phyloP scores from a whole-genome alignment of 2,329 filamentous ascomycete genomes.

The Pseudocercospora ulei region DNA sequence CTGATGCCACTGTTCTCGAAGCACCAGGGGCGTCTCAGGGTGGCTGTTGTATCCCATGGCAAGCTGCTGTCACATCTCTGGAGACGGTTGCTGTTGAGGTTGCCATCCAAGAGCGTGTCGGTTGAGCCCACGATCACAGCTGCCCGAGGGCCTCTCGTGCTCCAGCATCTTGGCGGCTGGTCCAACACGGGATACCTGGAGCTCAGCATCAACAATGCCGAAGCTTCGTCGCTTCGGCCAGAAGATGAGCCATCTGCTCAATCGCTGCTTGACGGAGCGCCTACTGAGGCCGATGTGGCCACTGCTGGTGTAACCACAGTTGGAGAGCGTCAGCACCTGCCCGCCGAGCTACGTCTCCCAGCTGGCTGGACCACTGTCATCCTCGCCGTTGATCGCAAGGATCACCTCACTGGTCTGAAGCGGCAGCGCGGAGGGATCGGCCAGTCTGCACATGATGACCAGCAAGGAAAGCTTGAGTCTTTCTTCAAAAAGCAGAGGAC shows the following conservation, averaged over 20 bases:
- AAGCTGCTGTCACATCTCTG: slow-evolving; percentile 65
- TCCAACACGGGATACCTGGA: slow-evolving; percentile 57
- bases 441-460: slow-evolving; percentile 62
- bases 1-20: slow-evolving; percentile 49
- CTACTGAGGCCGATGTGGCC: not conserved
- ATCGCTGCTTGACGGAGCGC: not conserved
- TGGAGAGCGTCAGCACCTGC: slow-evolving; percentile 12
- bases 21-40: slow-evolving; percentile 27
- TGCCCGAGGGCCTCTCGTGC: slow-evolving; percentile 33
- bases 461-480: slow-evolving; percentile 63
- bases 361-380: slow-evolving; percentile 46
- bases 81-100: slow-evolving; percentile 50
- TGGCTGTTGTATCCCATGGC: slow-evolving; percentile 72
- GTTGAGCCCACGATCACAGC: slow-evolving; percentile 39
- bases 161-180: slow-evolving; percentile 51
- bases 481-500: slow-evolving; percentile 55
- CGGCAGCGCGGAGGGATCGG: slow-evolving; percentile 76
- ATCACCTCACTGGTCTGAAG: slow-evolving; percentile 64
- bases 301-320: not conserved
- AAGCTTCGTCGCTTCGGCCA: not conserved
- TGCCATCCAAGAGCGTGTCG: slow-evolving; percentile 42
- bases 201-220: slow-evolving; percentile 18
- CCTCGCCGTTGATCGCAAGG: slow-evolving; percentile 55
- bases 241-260: slow-evolving; percentile 2
- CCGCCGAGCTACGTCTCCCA: not conserved